Percentiles rank a stretch among this genome's conserved stretches.
phyloP scores from a whole-genome alignment of 2,329 filamentous ascomycete genomes.

The Talaromyces sp. region DNA sequence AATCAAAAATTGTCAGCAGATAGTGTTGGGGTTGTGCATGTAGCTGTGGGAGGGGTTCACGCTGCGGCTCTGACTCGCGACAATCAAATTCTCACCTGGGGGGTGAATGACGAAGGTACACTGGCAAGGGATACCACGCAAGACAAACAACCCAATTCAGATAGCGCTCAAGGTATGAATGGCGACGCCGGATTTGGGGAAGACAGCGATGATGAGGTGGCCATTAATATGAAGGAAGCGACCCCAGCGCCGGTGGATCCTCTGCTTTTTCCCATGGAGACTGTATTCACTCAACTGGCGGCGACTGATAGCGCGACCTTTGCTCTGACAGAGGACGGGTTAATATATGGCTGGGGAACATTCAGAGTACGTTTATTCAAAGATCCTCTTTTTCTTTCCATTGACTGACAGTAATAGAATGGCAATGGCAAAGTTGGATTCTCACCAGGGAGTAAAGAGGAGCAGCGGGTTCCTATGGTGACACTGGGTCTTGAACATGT shows the following conservation, averaged over 20 bases:
- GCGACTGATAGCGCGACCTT: conserved; percentile 4
- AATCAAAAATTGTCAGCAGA: neutral
- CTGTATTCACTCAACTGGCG: neutral
- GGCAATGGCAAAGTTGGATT: neutral
- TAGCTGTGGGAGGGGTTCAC: conserved; percentile 2
- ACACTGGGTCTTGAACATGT: neutral
- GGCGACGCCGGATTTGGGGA: neutral
- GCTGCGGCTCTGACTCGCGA: conserved; percentile 2
- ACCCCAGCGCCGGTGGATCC: conserved; percentile 1
- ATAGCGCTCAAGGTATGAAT: neutral
- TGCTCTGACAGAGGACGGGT: neutral
- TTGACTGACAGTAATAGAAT: neutral
- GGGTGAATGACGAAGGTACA: conserved; percentile 4
- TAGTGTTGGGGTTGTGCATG: neutral
- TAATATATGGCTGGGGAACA: conserved; percentile 1
- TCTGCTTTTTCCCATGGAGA: neutral
- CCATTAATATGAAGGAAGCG: conserved; percentile 1
- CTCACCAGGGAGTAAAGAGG: neutral
- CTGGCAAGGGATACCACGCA: neutral
- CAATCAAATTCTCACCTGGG: conserved; percentile 3
- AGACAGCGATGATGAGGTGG: neutral
- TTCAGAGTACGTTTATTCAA: neutral
- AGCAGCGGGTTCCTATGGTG: neutral
- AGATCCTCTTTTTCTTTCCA: neutral
- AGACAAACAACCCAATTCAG: neutral